Conservation (phyloP, 352 stramenopile species). For the Pythium coloratum region DNA sequence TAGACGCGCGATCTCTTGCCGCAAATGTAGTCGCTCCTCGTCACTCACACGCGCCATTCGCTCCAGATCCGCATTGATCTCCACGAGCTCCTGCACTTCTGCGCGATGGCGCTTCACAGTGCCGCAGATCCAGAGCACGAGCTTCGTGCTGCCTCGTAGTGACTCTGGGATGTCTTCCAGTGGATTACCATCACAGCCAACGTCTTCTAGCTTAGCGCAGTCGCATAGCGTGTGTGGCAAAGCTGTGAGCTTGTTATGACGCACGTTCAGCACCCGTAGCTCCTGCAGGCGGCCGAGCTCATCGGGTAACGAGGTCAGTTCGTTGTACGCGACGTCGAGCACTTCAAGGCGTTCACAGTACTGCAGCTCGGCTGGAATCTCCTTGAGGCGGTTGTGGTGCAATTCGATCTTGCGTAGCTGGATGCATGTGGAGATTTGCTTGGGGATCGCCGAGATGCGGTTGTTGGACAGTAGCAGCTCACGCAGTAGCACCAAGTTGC, state of each 20-base stretch:
- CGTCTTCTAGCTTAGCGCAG: slow-evolving; percentile 48
- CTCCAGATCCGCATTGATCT: slow-evolving; percentile 75
- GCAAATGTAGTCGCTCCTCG: slow-evolving; percentile 69
- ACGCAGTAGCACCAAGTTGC: slow-evolving; percentile 63
- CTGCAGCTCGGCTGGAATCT: slow-evolving; percentile 60
- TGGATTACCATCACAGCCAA: slow-evolving; percentile 62
- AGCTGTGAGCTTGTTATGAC: slow-evolving; percentile 70
- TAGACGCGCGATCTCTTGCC: slow-evolving; percentile 62
- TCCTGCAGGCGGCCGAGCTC: slow-evolving; percentile 60
- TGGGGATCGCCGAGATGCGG: slow-evolving; percentile 50
- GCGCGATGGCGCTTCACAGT: slow-evolving; percentile 68
- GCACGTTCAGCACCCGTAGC: slow-evolving; percentile 61
- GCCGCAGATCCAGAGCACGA: slow-evolving; percentile 80
- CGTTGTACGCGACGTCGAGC: slow-evolving; percentile 65
- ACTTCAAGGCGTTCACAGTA: slow-evolving; percentile 73
- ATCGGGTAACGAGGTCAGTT: slow-evolving; percentile 45
- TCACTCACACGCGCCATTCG: slow-evolving; percentile 68
- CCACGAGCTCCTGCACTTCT: slow-evolving; percentile 68
- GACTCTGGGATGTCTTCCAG: slow-evolving; percentile 67
- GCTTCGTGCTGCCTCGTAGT: slow-evolving; percentile 62
- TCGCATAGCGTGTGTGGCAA: slow-evolving; percentile 76
- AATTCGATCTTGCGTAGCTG: slow-evolving; percentile 71
- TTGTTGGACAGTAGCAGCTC: slow-evolving; percentile 68
- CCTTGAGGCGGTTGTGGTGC: slow-evolving; percentile 66
- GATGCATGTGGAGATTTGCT: slow-evolving; percentile 53